Evolutionary conservation across 495 filamentous ascomycete species (phyloP).

Genomic region (Penicillium desertorum): DNA sequence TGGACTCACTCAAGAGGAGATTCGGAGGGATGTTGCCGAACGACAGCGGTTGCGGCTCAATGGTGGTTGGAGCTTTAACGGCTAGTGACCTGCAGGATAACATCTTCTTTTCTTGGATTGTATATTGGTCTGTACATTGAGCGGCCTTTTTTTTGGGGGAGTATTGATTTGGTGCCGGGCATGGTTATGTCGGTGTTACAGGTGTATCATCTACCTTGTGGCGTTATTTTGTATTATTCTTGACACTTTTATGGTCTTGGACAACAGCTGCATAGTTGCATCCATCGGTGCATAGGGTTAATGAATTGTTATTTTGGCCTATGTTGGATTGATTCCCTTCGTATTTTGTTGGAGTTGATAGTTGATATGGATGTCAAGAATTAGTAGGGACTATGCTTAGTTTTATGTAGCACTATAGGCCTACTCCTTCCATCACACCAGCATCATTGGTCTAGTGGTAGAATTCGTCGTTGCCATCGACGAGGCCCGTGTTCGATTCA

Average conservation of each 20-base stretch:
- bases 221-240: constrained; percentile 22
- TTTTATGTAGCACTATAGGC: not conserved
- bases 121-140: constrained; percentile 11
- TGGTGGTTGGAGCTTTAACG: constrained; percentile 77
- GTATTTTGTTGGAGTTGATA: not conserved
- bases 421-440: constrained; percentile 11
- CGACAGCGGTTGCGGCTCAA: constrained; percentile 77
- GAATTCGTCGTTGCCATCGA: constrained; percentile 62
- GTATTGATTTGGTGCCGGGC: constrained; percentile 3
- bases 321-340: not conserved
- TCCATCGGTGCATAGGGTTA: constrained; percentile 22
- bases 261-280: constrained; percentile 22
- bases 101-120: constrained; percentile 1
- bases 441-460: constrained; percentile 61
- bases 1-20: constrained; percentile 83
- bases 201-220: constrained; percentile 8
- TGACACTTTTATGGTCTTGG: constrained; percentile 14
- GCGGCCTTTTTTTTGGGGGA: constrained; percentile 10
- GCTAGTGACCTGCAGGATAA: not conserved
- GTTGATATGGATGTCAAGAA: not conserved
- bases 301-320: constrained; percentile 16
- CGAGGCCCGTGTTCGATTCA: constrained; percentile 60
- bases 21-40: constrained; percentile 74
- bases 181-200: constrained; percentile 14
- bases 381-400: not conserved